Evolutionary conservation across 371 early-diverging fungal species (phyloP), one percentile per base, ranked within the genome.

Genomic region (Syncephalastrum contaminatum): DNA sequence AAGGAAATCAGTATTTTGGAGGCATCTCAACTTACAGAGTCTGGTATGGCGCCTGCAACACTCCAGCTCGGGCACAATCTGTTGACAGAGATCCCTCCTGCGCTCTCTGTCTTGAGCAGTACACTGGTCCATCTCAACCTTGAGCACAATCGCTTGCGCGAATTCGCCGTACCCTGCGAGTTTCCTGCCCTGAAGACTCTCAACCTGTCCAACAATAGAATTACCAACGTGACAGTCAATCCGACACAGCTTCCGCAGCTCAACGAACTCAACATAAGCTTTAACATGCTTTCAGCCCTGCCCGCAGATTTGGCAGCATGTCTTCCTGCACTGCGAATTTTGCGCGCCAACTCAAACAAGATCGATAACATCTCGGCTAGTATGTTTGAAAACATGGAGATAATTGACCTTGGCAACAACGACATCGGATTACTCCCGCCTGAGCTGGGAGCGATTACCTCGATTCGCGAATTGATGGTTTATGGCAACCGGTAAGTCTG

Each of bases 391-490:
- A 66, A 74, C 6, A 43, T 86, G 53, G 62, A 75, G 16, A 45
- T 72, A 0, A 54, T 86, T 46, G 83, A 87, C 61, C 44, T 88
- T 19, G 74, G 78, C 6, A 83, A 84, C 43, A 88, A 88, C 48
- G 81, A 80, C 21, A 84, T 88, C 58, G 72, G 58, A 0, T 48
- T 70, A 5, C 54, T 88, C n/a, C 84, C 87, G 10, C 86, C 88
- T 18, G 65, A 73, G 46, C 51, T 90, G 25, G 88, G 83, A 0
- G 63, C 73, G 21, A 62, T 85, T 4, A 45, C 54, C 19, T 66
- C 67, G 0, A 70, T 90, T 30, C 74, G 73, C 36, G 77, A 69
- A 22, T 42, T 90, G 50, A 52, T 63, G 19, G 55, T 88, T 4
- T 82, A 73, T 42, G 88, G 89, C 3, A 90, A 90, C 58, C 59